phyloP scores from a whole-genome alignment of 805 yeast genomes.

The Saccharomycopsis sp. region DNA sequence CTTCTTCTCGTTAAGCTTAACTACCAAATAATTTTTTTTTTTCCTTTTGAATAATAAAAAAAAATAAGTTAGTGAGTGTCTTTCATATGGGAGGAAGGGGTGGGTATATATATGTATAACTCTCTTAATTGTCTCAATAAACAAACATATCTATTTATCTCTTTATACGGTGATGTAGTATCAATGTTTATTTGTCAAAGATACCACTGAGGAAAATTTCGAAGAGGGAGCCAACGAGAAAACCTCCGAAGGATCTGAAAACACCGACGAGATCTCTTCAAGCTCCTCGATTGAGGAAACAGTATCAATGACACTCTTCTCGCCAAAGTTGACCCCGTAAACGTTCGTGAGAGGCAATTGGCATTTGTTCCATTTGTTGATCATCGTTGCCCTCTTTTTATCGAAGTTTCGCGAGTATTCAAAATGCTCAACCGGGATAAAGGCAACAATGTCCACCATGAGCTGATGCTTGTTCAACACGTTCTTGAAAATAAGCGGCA shows the following conservation, averaged over 20 bases:
- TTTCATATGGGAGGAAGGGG: too few relatives aligned
- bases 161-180: too few relatives aligned
- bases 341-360: slow-evolving; percentile 34
- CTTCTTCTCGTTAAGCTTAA: slow-evolving; percentile 96
- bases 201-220: slow-evolving; percentile 1
- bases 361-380: slow-evolving; percentile 46
- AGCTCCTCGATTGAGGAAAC: slow-evolving; percentile 42
- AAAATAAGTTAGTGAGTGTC: too few relatives aligned
- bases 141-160: not conserved
- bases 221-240: too few relatives aligned
- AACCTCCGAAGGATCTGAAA: too few relatives aligned
- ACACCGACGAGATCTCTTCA: slow-evolving; percentile 1
- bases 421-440: slow-evolving; percentile 53
- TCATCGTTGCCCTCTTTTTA: slow-evolving; percentile 64
- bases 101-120: not conserved
- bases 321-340: slow-evolving; percentile 60
- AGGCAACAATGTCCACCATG: slow-evolving; percentile 74
- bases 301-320: slow-evolving; percentile 47
- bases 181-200: too few relatives aligned
- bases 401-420: slow-evolving; percentile 67
- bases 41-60: too few relatives aligned
- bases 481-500: slow-evolving; percentile 73
- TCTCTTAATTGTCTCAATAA: not conserved
- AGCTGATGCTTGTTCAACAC: slow-evolving; percentile 75
- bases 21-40: too few relatives aligned